Base-by-base conservation (phyloP, 495 filamentous ascomycete species). In the Penicillium salamii region DNA sequence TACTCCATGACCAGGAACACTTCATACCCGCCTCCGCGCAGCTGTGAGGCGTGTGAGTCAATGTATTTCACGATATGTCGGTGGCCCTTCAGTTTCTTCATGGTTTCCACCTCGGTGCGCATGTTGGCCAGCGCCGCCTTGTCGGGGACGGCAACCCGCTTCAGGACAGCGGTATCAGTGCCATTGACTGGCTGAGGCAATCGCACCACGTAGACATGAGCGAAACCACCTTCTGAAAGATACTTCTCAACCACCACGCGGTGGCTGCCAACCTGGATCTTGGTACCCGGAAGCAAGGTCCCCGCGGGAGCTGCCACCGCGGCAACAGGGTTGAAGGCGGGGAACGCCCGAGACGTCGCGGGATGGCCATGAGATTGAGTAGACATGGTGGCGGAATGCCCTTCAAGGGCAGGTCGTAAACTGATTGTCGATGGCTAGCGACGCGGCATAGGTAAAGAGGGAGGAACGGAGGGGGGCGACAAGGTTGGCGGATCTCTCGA, bases 1-100 rank as follows among this genome's bases (percentile, higher is more conserved):
- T 86, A 97, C 67, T 98, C 93, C 93, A 98, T 98, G 47, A 98
- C 82, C 58, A 98, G 66, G 71, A 98, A 98, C 35, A 98, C 93
- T 69, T 98, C 93, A 66, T 96, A 98, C 28, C 93, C 93, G 34
- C 91, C 90, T 29, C 88, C 91, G 53, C 88, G 85, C 50, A 97
- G 75, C 69, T 96, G 90, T 2, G 89, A 95, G 20, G 93, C 93
- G 72, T 98, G 93, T 44, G 91, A 96, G 75, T 98, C 93, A 67
- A 97, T 89, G 68, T 98, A 98, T 41, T 86, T 96, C 58, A 98
- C 93, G 62, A 98, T 97, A 54, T 93, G 87, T 43, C 82, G 84
- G 75, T 97, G 93, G 28, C 95, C 95, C 77, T 95, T 95, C 51
- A 98, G 75, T 61, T 91, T 89, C 82, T 98, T 98, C 93, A 98